Percentiles rank a stretch among this genome's conserved stretches.
These are phyloP conservation scores for Vigna radiata DNA, from an alignment of 306 rosid genomes.

Conservation along the genomic window DNA sequence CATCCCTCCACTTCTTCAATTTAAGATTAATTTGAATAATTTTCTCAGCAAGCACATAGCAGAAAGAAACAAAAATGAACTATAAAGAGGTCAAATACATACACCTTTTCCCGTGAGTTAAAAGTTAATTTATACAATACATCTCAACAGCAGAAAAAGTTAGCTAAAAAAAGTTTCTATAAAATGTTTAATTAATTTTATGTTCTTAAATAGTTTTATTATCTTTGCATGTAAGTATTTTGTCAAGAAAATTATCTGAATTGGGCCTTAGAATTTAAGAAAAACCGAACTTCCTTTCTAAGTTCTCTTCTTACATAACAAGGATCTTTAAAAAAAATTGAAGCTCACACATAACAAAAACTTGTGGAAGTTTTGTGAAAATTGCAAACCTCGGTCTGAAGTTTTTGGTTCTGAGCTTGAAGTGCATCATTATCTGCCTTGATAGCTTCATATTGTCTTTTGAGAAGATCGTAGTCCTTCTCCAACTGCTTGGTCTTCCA, in stretches of 20 bases:
- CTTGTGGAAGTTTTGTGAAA: neutral
- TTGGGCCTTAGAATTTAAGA: neutral
- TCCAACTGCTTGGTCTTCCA: slow-evolving; percentile 90
- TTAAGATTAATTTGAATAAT: neutral
- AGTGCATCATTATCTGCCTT: slow-evolving; percentile 77
- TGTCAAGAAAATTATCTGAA: neutral
- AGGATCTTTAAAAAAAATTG: neutral
- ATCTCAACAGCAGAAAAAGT: neutral
- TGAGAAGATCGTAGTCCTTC: slow-evolving; percentile 82
- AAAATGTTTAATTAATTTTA: neutral
- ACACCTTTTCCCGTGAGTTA: neutral
- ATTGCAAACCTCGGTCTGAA: slow-evolving; percentile 68
- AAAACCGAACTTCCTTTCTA: neutral
- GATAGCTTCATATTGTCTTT: slow-evolving; percentile 73
- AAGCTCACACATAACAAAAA: neutral
- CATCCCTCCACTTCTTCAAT: slow-evolving; percentile 8
- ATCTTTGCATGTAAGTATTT: neutral
- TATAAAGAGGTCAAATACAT: neutral
- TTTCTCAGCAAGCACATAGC: neutral
- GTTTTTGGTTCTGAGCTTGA: slow-evolving; percentile 73
- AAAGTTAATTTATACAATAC: neutral
- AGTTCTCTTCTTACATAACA: slow-evolving; percentile 19
- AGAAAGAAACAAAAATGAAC: neutral
- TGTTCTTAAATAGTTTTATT: neutral
- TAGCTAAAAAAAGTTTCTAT: neutral